These are phyloP conservation scores for Termitomyces sp. DNA, from an alignment of 768 basidiomycete genomes.

Conservation along the genomic window DNA sequence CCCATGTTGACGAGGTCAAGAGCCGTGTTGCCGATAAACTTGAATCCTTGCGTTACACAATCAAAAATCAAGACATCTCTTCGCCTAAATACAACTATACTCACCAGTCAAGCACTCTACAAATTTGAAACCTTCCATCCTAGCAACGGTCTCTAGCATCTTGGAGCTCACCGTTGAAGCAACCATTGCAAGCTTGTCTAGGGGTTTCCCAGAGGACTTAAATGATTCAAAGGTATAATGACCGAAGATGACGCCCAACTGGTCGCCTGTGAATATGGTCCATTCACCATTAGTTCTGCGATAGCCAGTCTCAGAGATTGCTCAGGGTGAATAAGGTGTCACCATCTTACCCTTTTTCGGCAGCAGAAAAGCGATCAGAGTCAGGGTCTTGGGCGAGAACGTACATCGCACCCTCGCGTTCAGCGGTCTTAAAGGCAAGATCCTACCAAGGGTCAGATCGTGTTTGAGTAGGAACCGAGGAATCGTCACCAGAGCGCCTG, in stretches of 20 bases:
- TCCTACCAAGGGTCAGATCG: conserved; percentile 39
- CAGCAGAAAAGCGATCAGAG: conserved; percentile 77
- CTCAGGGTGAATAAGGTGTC: neutral
- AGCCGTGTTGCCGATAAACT: conserved; percentile 85
- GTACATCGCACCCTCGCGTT: conserved; percentile 44
- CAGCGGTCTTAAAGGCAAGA: conserved; percentile 61
- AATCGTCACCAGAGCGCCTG: conserved; percentile 43
- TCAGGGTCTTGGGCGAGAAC: conserved; percentile 90
- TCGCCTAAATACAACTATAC: neutral
- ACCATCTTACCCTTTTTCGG: conserved; percentile 50
- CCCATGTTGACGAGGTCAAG: conserved; percentile 58
- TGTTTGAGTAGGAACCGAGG: neutral
- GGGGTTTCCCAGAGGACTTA: conserved; percentile 33
- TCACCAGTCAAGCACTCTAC: conserved; percentile 80
- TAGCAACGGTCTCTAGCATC: conserved; percentile 78
- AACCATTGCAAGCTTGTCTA: conserved; percentile 73
- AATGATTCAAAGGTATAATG: conserved; percentile 35
- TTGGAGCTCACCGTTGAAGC: conserved; percentile 90
- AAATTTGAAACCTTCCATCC: conserved; percentile 74
- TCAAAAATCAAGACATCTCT: neutral
- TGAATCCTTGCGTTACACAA: conserved; percentile 56
- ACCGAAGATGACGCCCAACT: conserved; percentile 57
- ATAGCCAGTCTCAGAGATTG: neutral
- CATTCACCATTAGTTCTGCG: conserved; percentile 51
- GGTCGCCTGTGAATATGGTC: conserved; percentile 78